A percentile compares a stretch with the other conserved stretches of the same genome.
Evolutionary conservation across 2,329 filamentous ascomycete species (phyloP).

Genomic region (Rutstroemia sp.): DNA sequence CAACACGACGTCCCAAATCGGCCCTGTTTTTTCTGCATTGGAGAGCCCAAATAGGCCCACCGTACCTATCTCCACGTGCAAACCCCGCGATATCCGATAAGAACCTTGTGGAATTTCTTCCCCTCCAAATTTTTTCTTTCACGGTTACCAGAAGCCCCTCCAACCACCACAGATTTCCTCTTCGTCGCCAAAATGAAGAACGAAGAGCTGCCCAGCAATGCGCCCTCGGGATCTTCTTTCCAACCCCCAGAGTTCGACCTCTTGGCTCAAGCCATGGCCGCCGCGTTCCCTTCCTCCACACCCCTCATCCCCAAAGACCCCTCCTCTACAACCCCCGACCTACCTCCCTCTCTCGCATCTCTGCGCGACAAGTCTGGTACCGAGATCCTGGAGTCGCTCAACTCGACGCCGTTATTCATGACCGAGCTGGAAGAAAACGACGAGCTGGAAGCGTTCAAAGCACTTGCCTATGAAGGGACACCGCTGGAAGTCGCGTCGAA

Average conservation of each 20-base stretch:
- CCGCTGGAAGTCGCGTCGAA: conserved; percentile 72
- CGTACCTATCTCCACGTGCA: conserved; percentile 9
- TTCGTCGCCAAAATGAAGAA: conserved; percentile 22
- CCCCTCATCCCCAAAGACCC: conserved; percentile 17
- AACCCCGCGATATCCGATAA: conserved; percentile 4
- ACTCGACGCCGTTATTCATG: conserved; percentile 86
- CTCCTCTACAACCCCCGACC: conserved; percentile 24
- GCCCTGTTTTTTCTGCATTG: no score
- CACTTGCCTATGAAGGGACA: conserved; percentile 88
- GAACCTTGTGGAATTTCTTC: background rate
- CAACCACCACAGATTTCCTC: background rate
- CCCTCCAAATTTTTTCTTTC: conserved; percentile 11
- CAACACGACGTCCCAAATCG: no score
- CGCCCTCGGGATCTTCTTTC: conserved; percentile 8
- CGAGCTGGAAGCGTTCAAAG: conserved; percentile 78
- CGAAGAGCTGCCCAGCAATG: conserved; percentile 22
- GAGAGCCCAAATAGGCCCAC: background rate
- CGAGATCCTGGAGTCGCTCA: conserved; percentile 57
- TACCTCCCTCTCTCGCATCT: conserved; percentile 52
- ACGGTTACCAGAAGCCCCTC: background rate
- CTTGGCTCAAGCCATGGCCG: conserved; percentile 25
- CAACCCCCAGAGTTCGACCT: conserved; percentile 16
- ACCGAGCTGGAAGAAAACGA: conserved; percentile 82
- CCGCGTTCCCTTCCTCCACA: conserved; percentile 8
- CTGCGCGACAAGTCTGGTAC: conserved; percentile 49